Conservation (phyloP, 805 yeast genomes). For the Hanseniaspora osmophila region DNA sequence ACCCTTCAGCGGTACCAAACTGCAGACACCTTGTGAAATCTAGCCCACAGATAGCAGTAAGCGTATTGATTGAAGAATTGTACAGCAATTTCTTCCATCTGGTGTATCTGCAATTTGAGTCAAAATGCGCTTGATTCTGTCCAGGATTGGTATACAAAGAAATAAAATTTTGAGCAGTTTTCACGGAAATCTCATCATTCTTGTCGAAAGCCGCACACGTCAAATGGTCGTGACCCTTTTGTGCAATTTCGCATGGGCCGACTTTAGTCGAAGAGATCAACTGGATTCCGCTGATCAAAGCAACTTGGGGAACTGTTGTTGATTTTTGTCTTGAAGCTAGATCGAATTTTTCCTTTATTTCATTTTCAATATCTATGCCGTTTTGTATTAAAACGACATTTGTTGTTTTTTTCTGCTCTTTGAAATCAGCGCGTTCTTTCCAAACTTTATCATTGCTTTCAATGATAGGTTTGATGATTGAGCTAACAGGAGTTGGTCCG, state of each 20-base stretch:
- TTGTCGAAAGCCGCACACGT: constrained; percentile 37
- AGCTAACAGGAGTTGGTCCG: constrained; percentile 36
- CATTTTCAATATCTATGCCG: constrained; percentile 51
- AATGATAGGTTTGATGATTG: constrained; percentile 37
- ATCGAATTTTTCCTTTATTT: constrained; percentile 30
- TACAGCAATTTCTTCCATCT: constrained; percentile 56
- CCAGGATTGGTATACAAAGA: constrained; percentile 30
- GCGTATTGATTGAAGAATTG: constrained; percentile 50
- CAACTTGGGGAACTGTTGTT: background rate
- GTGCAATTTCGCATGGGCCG: constrained; percentile 32
- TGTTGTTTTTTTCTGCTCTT: constrained; percentile 16
- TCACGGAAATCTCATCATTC: constrained; percentile 18
- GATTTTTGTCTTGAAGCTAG: no score
- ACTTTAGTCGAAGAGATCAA: constrained; percentile 45
- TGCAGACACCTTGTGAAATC: constrained; percentile 40
- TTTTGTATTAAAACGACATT: constrained; percentile 47
- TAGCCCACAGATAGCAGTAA: constrained; percentile 40
- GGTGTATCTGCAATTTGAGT: constrained; percentile 31
- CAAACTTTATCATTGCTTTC: constrained; percentile 18
- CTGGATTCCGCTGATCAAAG: constrained; percentile 45
- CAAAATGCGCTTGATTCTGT: constrained; percentile 26
- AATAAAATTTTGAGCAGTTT: constrained; percentile 26
- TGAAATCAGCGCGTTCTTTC: background rate
- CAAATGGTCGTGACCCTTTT: constrained; percentile 37
- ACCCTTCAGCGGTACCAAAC: constrained; percentile 25